phyloP scores from a whole-genome alignment of 2,329 filamentous ascomycete species.

The Alternaria brassicicola region DNA sequence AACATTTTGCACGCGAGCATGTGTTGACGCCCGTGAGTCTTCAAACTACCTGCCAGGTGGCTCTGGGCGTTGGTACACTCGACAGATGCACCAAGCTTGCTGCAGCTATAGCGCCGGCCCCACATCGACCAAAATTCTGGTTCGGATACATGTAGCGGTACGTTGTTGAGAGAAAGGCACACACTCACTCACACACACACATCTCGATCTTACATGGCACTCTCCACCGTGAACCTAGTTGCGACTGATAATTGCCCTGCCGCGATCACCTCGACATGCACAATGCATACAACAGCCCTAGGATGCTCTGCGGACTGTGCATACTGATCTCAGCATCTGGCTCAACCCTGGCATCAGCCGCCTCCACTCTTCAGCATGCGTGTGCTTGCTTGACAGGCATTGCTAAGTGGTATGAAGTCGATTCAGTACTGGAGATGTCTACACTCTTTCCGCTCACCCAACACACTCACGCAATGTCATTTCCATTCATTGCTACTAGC shows the following conservation, averaged over 20 bases:
- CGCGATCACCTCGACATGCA: neutral
- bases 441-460: neutral
- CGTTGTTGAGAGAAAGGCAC: neutral
- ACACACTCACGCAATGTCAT: neutral
- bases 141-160: neutral
- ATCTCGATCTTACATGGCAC: neutral
- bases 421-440: neutral
- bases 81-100: neutral
- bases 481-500: neutral
- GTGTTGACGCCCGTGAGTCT: neutral
- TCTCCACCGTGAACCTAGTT: neutral
- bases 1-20: conserved; percentile 8
- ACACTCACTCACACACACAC: no score
- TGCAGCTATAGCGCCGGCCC: conserved; percentile 7
- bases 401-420: neutral
- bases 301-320: neutral
- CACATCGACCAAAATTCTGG: neutral
- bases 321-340: neutral
- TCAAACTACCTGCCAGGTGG: neutral
- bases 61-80: conserved; percentile 1
- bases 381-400: neutral
- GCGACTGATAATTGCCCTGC: neutral
- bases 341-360: neutral
- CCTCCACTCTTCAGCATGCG: neutral
- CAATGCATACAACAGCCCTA: neutral